These are phyloP conservation scores for Grigorovia jiainica DNA, from an alignment of 805 yeast species.

Conservation along the genomic window DNA sequence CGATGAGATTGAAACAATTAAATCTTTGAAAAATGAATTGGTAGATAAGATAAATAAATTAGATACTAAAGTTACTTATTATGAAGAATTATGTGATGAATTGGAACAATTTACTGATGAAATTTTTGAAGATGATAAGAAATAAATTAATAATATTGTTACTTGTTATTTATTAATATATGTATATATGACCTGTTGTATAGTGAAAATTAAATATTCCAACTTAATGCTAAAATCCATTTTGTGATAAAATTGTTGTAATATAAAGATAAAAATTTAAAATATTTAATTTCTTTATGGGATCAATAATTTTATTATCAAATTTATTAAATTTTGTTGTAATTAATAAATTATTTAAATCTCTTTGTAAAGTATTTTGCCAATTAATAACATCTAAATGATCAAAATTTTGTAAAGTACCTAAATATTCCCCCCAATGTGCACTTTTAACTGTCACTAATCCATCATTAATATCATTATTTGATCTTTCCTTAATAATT, in stretches of 20 bases:
- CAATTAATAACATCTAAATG: constrained; percentile 83
- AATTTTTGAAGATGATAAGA: constrained; percentile 35
- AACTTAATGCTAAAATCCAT: constrained; percentile 38
- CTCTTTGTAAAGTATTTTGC: constrained; percentile 46
- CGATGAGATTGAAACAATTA: constrained; percentile 22
- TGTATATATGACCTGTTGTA: neutral
- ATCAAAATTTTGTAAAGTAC: constrained; percentile 69
- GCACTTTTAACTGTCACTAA: constrained; percentile 71
- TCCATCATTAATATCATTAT: constrained; percentile 64
- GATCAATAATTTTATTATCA: neutral
- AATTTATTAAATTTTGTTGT: too few species aligned
- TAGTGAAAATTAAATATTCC: neutral
- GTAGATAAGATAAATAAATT: constrained; percentile 19
- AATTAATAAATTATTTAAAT: constrained; percentile 7
- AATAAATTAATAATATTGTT: constrained; percentile 4
- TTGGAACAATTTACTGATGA: constrained; percentile 55
- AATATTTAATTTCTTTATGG: constrained; percentile 33
- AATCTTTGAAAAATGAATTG: constrained; percentile 16
- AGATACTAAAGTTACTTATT: constrained; percentile 31
- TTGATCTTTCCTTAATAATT: constrained; percentile 35
- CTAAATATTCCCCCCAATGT: constrained; percentile 77
- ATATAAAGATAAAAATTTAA: constrained; percentile 60
- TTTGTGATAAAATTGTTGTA: constrained; percentile 49
- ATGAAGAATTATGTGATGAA: constrained; percentile 43
- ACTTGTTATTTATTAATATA: too few species aligned